Base-by-base conservation (phyloP, 768 basidiomycete genomes). In the Gloeophyllum trabeum region DNA sequence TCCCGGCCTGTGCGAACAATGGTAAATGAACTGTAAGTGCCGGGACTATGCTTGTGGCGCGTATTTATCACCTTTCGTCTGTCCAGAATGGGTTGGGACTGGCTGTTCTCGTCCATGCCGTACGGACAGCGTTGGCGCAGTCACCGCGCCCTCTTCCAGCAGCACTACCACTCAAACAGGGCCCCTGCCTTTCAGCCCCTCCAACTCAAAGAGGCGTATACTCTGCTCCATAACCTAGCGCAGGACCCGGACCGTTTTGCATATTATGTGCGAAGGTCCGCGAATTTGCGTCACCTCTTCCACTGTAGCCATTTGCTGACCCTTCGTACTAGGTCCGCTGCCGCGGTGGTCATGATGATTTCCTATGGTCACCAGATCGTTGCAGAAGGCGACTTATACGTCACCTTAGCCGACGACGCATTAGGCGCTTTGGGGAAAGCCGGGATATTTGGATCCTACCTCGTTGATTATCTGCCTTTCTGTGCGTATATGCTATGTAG, bases 21-120 rank as follows among this genome's bases (percentile, higher is more conserved):
- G 69, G 56, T 65, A 5, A 60, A 60, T 20, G 65, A 70, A 24
- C 46, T 70, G 70, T 71, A 43, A 38, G 63, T 54, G 39, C 16
- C n/a, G 14, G 7, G 12, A 16, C 20, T 41, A 32, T 43, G 16
- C 14, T 21, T 21, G 18, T 34, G 6, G 21, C 5, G 19, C 23
- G n/a, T n/a, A 32, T 3, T 37, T 44, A 6, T 6, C 16, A 16
- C 14, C 22, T 28, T 22, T 12, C 16, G 6, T 32, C 44, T 38
- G 13, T 19, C 7, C 43, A 71, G 69, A 35, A 67, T 71, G 47
- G 70, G 70, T 4, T 72, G 63, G 62, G 59, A 65, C 45, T 71
- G 68, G 69, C 48, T 68, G 4, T 63, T 70, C 47, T 67, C 65
- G 1, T 56, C 61, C n/a, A 56, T 65, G 51, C 52, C 54, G 4